Conservation (phyloP, 2,329 filamentous ascomycete species). For the Verticillium zaregamsianum region DNA sequence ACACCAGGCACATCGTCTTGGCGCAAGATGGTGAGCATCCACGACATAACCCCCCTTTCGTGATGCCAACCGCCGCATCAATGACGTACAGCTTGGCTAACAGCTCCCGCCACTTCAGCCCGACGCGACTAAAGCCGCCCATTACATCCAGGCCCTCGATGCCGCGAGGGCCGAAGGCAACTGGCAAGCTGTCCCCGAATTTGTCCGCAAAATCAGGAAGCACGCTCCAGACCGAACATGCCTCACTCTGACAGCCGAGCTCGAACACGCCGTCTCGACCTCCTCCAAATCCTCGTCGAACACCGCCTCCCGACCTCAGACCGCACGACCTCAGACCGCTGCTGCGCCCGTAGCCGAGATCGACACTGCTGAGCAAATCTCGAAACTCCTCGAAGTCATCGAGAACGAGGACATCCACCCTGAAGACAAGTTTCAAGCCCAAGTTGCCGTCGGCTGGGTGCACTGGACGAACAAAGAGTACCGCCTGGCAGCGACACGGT, state of each 20-base stretch:
- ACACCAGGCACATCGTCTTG: background rate
- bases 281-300: slow-evolving; percentile 40
- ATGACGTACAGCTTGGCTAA: slow-evolving; percentile 13
- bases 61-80: slow-evolving; percentile 1
- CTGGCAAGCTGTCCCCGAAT: slow-evolving; percentile 83
- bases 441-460: slow-evolving; percentile 79
- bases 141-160: slow-evolving; percentile 81
- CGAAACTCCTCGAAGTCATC: slow-evolving; percentile 51
- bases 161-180: slow-evolving; percentile 81
- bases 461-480: slow-evolving; percentile 75
- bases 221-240: slow-evolving; percentile 82
- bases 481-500: slow-evolving; percentile 49
- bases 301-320: slow-evolving; percentile 32
- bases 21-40: background rate
- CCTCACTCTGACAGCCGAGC: slow-evolving; percentile 65
- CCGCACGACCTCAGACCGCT: slow-evolving; percentile 18
- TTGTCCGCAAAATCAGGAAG: slow-evolving; percentile 90
- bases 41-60: background rate
- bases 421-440: slow-evolving; percentile 71
- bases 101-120: slow-evolving; percentile 8
- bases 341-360: slow-evolving; percentile 34
- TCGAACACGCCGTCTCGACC: slow-evolving; percentile 61
- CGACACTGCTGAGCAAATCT: slow-evolving; percentile 39
- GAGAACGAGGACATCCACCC: slow-evolving; percentile 49
- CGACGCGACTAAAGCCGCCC: slow-evolving; percentile 63